These are phyloP conservation scores for Aspergillus panamensis DNA, from an alignment of 495 filamentous ascomycete species.

Conservation along the genomic window DNA sequence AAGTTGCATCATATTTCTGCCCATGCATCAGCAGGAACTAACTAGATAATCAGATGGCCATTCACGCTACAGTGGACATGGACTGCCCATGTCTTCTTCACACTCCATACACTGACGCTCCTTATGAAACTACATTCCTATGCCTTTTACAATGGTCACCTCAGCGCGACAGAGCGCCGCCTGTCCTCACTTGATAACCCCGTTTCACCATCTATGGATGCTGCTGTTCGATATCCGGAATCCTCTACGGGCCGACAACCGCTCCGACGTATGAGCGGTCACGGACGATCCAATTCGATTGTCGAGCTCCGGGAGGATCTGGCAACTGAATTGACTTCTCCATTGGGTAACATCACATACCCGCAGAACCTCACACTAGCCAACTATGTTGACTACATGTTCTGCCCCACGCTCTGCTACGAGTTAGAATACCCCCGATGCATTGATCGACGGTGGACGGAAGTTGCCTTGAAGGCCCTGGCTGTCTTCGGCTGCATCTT, in stretches of 20 bases:
- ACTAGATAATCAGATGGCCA: conserved; percentile 56
- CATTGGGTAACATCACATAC: conserved; percentile 84
- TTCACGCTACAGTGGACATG: conserved; percentile 88
- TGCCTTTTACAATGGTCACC: conserved; percentile 94
- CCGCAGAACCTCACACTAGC: conserved; percentile 76
- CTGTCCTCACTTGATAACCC: conserved; percentile 77
- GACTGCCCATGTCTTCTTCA: conserved; percentile 94
- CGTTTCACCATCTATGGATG: conserved; percentile 60
- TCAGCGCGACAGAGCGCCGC: conserved; percentile 78
- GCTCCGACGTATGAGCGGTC: conserved; percentile 24
- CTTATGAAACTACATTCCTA: conserved; percentile 99
- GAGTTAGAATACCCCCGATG: conserved; percentile 94
- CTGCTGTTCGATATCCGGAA: conserved; percentile 74
- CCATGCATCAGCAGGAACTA: conserved; percentile 15
- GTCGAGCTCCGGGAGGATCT: conserved; percentile 75
- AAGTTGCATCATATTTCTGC: conserved; percentile 23
- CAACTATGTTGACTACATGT: conserved; percentile 84
- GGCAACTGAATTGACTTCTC: conserved; percentile 84
- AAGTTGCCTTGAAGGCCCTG: conserved; percentile 78
- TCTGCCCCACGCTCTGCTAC: conserved; percentile 95
- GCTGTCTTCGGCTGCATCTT: conserved; percentile 97
- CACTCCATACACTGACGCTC: conserved; percentile 82
- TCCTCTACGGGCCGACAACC: conserved; percentile 41
- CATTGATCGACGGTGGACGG: conserved; percentile 66
- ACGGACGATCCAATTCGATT: conserved; percentile 49